phyloP scores from a whole-genome alignment of 2,329 filamentous ascomycete species.

The Pseudogymnoascus sp. region DNA sequence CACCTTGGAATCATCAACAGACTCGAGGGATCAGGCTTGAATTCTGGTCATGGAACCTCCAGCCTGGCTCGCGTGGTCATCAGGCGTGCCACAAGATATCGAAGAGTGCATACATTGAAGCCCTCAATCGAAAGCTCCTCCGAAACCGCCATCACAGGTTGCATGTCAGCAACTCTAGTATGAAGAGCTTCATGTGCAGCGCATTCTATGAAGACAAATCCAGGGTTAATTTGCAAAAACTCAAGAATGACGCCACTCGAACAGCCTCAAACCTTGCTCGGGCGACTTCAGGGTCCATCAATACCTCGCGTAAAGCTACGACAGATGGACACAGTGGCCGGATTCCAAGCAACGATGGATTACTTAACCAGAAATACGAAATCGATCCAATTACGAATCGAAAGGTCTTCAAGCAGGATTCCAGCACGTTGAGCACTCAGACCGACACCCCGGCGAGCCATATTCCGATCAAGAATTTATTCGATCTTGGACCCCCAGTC shows the following conservation, averaged over 20 bases:
- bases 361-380: constrained; percentile 30
- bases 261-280: neutral
- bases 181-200: constrained; percentile 37
- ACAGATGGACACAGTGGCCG: constrained; percentile 4
- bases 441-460: neutral
- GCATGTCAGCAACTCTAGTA: constrained; percentile 21
- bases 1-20: constrained; percentile 29
- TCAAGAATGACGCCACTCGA: constrained; percentile 4
- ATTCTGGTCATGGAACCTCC: constrained; percentile 38
- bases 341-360: constrained; percentile 14
- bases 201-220: constrained; percentile 30
- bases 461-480: constrained; percentile 15
- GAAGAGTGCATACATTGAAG: constrained; percentile 40
- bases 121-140: constrained; percentile 36
- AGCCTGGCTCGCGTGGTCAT: constrained; percentile 36
- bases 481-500: neutral
- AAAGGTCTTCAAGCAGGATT: constrained; percentile 32
- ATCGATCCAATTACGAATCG: constrained; percentile 56
- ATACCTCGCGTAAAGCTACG: neutral
- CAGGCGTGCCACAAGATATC: constrained; percentile 35
- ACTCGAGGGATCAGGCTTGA: constrained; percentile 42
- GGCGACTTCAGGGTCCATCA: neutral
- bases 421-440: constrained; percentile 14
- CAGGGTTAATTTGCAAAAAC: constrained; percentile 16
- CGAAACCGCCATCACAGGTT: constrained; percentile 40